Evolutionary conservation across 2,329 filamentous ascomycete genomes (phyloP).

Genomic region (Fusarium floridanum): DNA sequence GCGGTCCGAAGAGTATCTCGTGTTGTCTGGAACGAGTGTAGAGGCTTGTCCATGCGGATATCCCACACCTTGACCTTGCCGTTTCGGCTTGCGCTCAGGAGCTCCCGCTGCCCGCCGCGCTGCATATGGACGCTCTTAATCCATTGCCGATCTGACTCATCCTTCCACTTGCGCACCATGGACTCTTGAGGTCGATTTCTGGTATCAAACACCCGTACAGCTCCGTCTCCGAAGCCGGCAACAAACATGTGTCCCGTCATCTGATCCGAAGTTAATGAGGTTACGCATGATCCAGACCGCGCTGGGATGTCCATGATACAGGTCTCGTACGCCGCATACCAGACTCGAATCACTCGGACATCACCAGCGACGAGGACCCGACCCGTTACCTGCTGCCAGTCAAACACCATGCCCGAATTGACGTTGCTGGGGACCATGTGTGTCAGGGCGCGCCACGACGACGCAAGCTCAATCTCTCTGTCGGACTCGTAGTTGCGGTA

Average conservation of each 20-base stretch:
- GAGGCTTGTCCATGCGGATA: slow-evolving; percentile 84
- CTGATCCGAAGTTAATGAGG: slow-evolving; percentile 94
- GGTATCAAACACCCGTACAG: slow-evolving; percentile 93
- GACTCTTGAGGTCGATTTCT: slow-evolving; percentile 85
- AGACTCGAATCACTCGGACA: slow-evolving; percentile 93
- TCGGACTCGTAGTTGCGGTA: slow-evolving; percentile 91
- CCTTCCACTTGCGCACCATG: slow-evolving; percentile 97
- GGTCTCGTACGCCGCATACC: slow-evolving; percentile 94
- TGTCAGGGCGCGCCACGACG: slow-evolving; percentile 90
- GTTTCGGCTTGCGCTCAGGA: slow-evolving; percentile 90
- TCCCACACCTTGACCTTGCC: slow-evolving; percentile 98
- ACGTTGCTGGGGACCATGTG: slow-evolving; percentile 95
- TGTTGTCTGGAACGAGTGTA: slow-evolving; percentile 81
- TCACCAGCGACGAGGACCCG: slow-evolving; percentile 96
- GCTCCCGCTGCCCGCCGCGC: slow-evolving; percentile 90
- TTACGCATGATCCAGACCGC: slow-evolving; percentile 94
- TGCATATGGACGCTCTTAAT: slow-evolving; percentile 97
- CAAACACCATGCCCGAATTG: slow-evolving; percentile 95
- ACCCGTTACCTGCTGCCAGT: slow-evolving; percentile 99
- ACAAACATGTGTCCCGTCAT: slow-evolving; percentile 97
- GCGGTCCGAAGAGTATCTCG: slow-evolving; percentile 84
- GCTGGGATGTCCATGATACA: slow-evolving; percentile 95
- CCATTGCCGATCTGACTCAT: slow-evolving; percentile 88
- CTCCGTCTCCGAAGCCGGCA: slow-evolving; percentile 95
- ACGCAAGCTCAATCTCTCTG: slow-evolving; percentile 83